Evolutionary conservation across 129 eudicot genomes (phyloP).

Genomic region (Artemisia argyi): DNA sequence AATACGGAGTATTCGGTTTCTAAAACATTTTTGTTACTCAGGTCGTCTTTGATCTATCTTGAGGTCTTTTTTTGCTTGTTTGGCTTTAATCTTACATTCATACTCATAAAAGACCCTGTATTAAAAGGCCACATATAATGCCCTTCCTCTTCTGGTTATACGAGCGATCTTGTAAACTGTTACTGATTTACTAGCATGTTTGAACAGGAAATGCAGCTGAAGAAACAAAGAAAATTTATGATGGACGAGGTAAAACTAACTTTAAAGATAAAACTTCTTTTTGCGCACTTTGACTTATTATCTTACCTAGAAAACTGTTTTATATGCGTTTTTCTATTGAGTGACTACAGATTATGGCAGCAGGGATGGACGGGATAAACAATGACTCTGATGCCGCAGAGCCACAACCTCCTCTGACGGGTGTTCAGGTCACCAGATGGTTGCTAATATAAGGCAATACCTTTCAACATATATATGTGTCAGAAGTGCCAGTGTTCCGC

Average conservation of each 20-base stretch:
- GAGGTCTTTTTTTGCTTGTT: not conserved
- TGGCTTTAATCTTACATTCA: not conserved
- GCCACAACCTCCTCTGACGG: slow-evolving; percentile 10
- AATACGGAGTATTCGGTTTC: too few relatives aligned
- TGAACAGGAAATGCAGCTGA: slow-evolving; percentile 25
- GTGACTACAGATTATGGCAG: slow-evolving; percentile 22
- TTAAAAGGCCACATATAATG: not conserved
- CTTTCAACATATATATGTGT: not conserved
- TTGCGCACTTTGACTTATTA: not conserved
- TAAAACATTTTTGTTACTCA: not conserved
- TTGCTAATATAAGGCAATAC: not conserved
- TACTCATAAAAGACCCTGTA: not conserved
- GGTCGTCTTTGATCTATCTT: not conserved
- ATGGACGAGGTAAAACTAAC: slow-evolving; percentile 22
- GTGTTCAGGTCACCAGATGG: slow-evolving; percentile 11
- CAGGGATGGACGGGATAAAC: not conserved
- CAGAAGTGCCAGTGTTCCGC: not conserved
- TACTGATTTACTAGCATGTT: not conserved
- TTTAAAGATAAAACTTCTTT: not conserved
- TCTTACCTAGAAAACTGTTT: not conserved
- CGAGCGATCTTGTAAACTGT: not conserved
- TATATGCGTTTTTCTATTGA: not conserved
- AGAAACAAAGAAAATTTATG: slow-evolving; percentile 7
- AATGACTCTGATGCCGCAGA: slow-evolving; percentile 4
- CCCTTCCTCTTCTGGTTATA: not conserved